These are phyloP conservation scores for Aspergillus ruber DNA, from an alignment of 2,329 filamentous ascomycete species.

Conservation along the genomic window DNA sequence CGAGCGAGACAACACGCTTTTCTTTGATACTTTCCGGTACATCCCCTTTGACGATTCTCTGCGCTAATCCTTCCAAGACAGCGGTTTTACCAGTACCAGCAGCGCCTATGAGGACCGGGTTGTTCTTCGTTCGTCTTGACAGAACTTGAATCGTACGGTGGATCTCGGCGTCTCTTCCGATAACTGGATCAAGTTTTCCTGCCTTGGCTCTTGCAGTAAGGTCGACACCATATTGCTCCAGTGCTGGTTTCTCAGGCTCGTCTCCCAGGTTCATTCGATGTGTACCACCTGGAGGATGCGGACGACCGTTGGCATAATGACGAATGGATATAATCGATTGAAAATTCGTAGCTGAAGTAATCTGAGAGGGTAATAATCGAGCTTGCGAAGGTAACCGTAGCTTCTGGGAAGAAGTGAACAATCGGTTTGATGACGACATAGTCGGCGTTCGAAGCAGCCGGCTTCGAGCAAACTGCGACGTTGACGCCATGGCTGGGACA, in stretches of 20 bases:
- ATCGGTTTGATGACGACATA: slow-evolving; percentile 14
- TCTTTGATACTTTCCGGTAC: slow-evolving; percentile 95
- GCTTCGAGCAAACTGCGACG: slow-evolving; percentile 25
- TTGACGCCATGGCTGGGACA: slow-evolving; percentile 24
- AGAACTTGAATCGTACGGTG: slow-evolving; percentile 91
- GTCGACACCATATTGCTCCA: slow-evolving; percentile 88
- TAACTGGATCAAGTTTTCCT: slow-evolving; percentile 92
- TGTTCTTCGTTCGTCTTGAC: slow-evolving; percentile 89
- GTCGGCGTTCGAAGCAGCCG: slow-evolving; percentile 22
- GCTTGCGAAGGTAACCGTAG: slow-evolving; percentile 13
- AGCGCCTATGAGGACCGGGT: slow-evolving; percentile 86
- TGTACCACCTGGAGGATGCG: slow-evolving; percentile 84
- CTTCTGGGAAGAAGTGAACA: slow-evolving; percentile 14
- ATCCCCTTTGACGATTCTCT: slow-evolving; percentile 84
- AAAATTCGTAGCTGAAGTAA: slow-evolving; percentile 4
- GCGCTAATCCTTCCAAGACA: slow-evolving; percentile 80
- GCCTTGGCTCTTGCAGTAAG: slow-evolving; percentile 76
- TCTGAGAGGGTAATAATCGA: slow-evolving; percentile 10
- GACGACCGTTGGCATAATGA: slow-evolving; percentile 55
- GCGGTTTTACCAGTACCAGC: slow-evolving; percentile 93
- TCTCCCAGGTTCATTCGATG: slow-evolving; percentile 86
- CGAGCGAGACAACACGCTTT: slow-evolving; percentile 79
- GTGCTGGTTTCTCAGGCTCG: slow-evolving; percentile 70
- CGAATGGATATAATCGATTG: slow-evolving; percentile 18
- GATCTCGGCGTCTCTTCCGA: slow-evolving; percentile 85